These are phyloP conservation scores for Grammothele lineata DNA, from an alignment of 768 basidiomycete genomes.

Conservation along the genomic window DNA sequence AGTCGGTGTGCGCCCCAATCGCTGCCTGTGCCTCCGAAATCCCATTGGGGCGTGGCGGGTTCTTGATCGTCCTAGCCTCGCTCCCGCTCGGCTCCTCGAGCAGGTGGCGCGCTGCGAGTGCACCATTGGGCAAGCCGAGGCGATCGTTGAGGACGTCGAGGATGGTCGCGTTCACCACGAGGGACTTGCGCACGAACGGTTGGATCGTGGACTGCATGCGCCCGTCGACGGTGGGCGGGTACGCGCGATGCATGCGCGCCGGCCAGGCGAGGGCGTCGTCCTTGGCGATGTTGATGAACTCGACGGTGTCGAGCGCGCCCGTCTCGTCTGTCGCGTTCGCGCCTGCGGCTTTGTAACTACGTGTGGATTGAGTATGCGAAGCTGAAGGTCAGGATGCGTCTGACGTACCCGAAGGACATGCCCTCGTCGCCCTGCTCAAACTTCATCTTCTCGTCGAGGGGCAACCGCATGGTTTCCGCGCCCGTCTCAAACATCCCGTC, in stretches of 20 bases:
- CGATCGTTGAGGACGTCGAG: conserved; percentile 26
- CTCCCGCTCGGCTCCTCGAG: conserved; percentile 26
- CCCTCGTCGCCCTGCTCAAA: conserved; percentile 41
- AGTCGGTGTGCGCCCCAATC: conserved; percentile 34
- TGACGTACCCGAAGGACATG: conserved; percentile 33
- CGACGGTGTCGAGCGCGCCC: conserved; percentile 28
- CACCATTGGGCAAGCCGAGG: conserved; percentile 30
- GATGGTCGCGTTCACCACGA: conserved; percentile 26
- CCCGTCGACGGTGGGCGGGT: conserved; percentile 28
- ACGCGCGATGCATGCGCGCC: conserved; percentile 25
- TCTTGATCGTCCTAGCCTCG: conserved; percentile 31
- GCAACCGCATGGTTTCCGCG: conserved; percentile 35
- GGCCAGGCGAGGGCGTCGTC: conserved; percentile 36
- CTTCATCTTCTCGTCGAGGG: conserved; percentile 38
- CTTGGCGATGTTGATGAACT: conserved; percentile 33
- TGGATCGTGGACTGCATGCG: conserved; percentile 25
- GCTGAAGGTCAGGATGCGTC: background rate
- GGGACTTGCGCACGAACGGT: conserved; percentile 26
- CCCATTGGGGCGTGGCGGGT: conserved; percentile 18
- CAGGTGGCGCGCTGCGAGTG: conserved; percentile 24
- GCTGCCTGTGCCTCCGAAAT: conserved; percentile 24
- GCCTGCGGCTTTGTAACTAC: conserved; percentile 30
- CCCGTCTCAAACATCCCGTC: conserved; percentile 41
- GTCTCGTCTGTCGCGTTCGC: conserved; percentile 29
- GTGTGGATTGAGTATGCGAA: background rate